phyloP scores from a whole-genome alignment of 148 eudicot genomes.

The Diospyros kaki region DNA sequence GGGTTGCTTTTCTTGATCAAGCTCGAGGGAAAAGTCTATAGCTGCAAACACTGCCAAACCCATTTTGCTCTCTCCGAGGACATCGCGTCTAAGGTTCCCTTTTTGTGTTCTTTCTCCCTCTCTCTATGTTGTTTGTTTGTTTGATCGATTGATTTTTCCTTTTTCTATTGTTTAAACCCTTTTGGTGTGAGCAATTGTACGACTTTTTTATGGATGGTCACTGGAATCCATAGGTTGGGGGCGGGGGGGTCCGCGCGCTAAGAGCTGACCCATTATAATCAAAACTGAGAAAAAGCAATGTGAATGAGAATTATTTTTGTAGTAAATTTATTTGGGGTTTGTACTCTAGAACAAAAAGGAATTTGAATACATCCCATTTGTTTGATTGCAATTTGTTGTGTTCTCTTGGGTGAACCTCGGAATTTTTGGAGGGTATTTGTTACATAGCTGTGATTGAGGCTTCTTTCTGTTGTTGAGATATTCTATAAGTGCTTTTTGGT shows the following conservation, averaged over 20 bases:
- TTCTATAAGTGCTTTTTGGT: too few relatives aligned
- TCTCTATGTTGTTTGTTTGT: background rate
- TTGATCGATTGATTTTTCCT: too few relatives aligned
- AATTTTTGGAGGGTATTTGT: background rate
- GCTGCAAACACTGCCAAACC: conserved; percentile 64
- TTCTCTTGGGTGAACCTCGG: too few relatives aligned
- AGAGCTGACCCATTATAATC: background rate
- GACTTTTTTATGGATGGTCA: background rate
- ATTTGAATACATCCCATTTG: background rate
- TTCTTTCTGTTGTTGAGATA: background rate
- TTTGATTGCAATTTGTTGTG: too few relatives aligned
- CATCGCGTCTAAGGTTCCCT: conserved; percentile 54
- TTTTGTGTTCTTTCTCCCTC: background rate
- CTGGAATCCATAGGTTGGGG: background rate
- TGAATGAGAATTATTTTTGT: background rate
- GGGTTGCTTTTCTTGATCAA: conserved; percentile 57
- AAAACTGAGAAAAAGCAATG: background rate
- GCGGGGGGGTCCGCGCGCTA: background rate
- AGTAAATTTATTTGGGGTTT: background rate
- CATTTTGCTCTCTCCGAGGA: conserved; percentile 55
- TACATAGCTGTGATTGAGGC: too few relatives aligned
- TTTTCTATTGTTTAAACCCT: too few relatives aligned
- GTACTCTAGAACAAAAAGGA: background rate
- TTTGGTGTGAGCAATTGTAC: background rate
- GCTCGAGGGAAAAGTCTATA: conserved; percentile 57